Conservation (phyloP, 306 rosid genomes). For the Ammopiptanthus mongolicus region DNA sequence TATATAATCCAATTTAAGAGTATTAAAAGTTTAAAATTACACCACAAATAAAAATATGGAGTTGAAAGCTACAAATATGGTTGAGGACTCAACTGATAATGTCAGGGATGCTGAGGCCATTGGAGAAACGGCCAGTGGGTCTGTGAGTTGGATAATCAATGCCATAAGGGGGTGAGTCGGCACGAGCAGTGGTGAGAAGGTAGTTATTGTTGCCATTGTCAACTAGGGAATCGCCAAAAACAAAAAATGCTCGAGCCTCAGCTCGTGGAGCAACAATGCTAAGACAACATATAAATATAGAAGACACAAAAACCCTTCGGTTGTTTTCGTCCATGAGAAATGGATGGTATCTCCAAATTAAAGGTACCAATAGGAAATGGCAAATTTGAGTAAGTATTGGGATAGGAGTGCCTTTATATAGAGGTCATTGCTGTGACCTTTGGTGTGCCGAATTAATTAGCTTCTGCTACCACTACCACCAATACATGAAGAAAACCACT, state of each 20-base stretch:
- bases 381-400: not conserved
- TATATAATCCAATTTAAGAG: not conserved
- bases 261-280: conserved; percentile 12
- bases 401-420: conserved; percentile 23
- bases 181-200: conserved; percentile 80
- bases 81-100: conserved; percentile 39
- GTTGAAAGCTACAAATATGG: not conserved
- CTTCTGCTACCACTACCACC: conserved; percentile 38
- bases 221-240: conserved; percentile 87
- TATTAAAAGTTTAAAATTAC: not conserved
- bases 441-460: conserved; percentile 19
- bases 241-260: conserved; percentile 62
- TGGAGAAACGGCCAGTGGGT: conserved; percentile 78
- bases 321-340: conserved; percentile 18
- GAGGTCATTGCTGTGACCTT: conserved; percentile 17
- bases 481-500: not conserved
- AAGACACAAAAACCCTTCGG: not conserved
- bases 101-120: conserved; percentile 82
- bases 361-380: not conserved
- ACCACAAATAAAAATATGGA: not conserved
- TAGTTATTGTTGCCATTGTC: conserved; percentile 87
- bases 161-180: conserved; percentile 79
- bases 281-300: not conserved
- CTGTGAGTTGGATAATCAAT: conserved; percentile 67
- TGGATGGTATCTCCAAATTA: not conserved